phyloP scores from a whole-genome alignment of 1,284 basidiomycete species.

The Lignosus rhinocerotis region DNA sequence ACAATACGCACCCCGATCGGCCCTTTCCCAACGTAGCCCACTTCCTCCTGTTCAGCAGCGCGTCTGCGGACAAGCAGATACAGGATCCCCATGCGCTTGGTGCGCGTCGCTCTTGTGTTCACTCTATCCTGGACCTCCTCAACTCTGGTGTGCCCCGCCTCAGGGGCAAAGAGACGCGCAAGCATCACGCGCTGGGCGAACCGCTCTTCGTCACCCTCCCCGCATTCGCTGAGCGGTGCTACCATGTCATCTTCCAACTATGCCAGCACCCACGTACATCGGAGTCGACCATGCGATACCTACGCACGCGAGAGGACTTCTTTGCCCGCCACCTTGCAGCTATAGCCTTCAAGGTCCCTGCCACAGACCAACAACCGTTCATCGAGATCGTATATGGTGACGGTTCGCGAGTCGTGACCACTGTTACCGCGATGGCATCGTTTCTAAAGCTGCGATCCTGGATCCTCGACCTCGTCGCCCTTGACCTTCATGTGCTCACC shows the following conservation, averaged over 20 bases:
- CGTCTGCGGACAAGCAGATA: slow-evolving; percentile 55
- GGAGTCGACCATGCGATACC: slow-evolving; percentile 81
- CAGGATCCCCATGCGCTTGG: slow-evolving; percentile 77
- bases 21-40: slow-evolving; percentile 88
- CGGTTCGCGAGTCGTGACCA: slow-evolving; percentile 73
- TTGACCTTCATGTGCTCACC: slow-evolving; percentile 89
- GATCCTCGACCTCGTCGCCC: slow-evolving; percentile 83
- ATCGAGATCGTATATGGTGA: slow-evolving; percentile 77
- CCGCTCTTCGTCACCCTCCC: slow-evolving; percentile 75
- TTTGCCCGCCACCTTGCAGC: slow-evolving; percentile 81
- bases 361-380: slow-evolving; percentile 47
- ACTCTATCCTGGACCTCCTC: slow-evolving; percentile 80
- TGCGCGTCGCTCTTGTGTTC: slow-evolving; percentile 72
- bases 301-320: slow-evolving; percentile 89
- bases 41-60: slow-evolving; percentile 80
- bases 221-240: slow-evolving; percentile 83
- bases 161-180: slow-evolving; percentile 45
- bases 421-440: slow-evolving; percentile 71
- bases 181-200: slow-evolving; percentile 32
- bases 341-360: slow-evolving; percentile 65
- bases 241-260: slow-evolving; percentile 83
- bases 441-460: slow-evolving; percentile 85
- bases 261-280: slow-evolving; percentile 87
- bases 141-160: slow-evolving; percentile 66
- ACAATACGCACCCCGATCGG: slow-evolving; percentile 66